phyloP scores from a whole-genome alignment of 1,139 yeast genomes.

The Saccharomyces hybrid region DNA sequence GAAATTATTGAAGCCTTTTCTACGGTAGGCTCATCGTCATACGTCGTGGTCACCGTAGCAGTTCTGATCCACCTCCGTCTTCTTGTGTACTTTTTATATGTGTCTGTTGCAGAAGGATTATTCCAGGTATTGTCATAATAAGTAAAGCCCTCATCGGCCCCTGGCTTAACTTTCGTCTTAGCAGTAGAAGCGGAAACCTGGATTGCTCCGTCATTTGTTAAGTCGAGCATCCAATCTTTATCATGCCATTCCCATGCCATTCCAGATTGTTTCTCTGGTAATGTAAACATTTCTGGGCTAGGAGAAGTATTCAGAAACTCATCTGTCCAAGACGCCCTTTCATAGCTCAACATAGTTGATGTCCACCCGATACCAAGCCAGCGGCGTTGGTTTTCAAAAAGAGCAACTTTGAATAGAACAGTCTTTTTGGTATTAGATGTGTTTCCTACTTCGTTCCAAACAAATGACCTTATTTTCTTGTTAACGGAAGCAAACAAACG shows the following conservation, averaged over 20 bases:
- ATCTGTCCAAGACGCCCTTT: slow-evolving; percentile 95
- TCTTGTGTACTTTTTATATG: slow-evolving; percentile 85
- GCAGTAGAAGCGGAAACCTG: slow-evolving; percentile 59
- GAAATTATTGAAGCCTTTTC: not conserved
- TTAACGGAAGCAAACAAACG: slow-evolving; percentile 28
- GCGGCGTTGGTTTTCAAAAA: slow-evolving; percentile 90
- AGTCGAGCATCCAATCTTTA: slow-evolving; percentile 81
- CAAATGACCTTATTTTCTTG: slow-evolving; percentile 21
- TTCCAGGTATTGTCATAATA: slow-evolving; percentile 94
- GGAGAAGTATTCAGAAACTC: slow-evolving; percentile 84
- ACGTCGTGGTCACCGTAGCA: slow-evolving; percentile 45
- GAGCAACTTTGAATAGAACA: slow-evolving; percentile 80
- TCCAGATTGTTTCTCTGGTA: slow-evolving; percentile 67
- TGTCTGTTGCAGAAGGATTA: slow-evolving; percentile 79
- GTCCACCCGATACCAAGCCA: slow-evolving; percentile 99
- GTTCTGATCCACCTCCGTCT: slow-evolving; percentile 94
- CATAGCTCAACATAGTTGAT: slow-evolving; percentile 78
- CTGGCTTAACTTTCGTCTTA: slow-evolving; percentile 71
- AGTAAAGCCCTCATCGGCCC: slow-evolving; percentile 74
- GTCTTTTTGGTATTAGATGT: slow-evolving; percentile 40
- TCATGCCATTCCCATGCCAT: slow-evolving; percentile 95
- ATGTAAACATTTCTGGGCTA: slow-evolving; percentile 64
- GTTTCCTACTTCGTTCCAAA: slow-evolving; percentile 3
- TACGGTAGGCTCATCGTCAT: not conserved
- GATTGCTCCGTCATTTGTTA: slow-evolving; percentile 81